Evolutionary conservation across 129 eudicot species (phyloP).

Genomic region (Heracleum sosnowskyi): DNA sequence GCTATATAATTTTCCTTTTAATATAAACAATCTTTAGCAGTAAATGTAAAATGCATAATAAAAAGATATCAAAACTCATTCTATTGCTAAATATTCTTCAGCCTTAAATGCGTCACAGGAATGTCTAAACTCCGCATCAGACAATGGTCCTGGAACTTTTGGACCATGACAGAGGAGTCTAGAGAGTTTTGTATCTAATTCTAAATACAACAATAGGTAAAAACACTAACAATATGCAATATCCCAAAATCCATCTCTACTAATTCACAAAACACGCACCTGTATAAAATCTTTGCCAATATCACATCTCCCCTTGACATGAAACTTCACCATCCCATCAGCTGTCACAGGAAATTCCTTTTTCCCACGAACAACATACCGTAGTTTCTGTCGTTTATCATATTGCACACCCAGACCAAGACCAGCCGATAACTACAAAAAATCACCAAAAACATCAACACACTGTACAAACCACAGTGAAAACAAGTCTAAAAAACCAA

Average conservation of each 20-base stretch:
- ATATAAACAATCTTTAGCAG: background rate
- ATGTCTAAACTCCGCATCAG: background rate
- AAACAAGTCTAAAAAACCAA: background rate
- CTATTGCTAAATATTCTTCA: background rate
- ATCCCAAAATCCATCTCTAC: background rate
- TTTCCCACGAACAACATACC: slow-evolving; percentile 51
- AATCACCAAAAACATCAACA: slow-evolving; percentile 3
- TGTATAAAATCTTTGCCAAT: slow-evolving; percentile 56
- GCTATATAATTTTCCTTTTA: background rate
- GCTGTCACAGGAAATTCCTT: slow-evolving; percentile 57
- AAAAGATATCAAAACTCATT: background rate
- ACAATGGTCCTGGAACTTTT: background rate
- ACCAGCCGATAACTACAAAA: slow-evolving; percentile 45
- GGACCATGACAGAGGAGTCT: background rate
- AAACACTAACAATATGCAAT: background rate
- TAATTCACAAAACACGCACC: slow-evolving; percentile 32
- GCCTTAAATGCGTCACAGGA: background rate
- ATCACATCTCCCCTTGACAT: slow-evolving; percentile 57
- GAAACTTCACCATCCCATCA: slow-evolving; percentile 35
- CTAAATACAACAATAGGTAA: background rate
- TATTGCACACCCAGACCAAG: slow-evolving; percentile 71
- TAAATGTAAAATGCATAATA: background rate
- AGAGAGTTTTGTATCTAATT: background rate
- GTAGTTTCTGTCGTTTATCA: slow-evolving; percentile 50
- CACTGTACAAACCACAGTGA: background rate